Evolutionary conservation across 371 early-diverging fungal genomes (phyloP).

Genomic region (Scutellospora calospora): DNA sequence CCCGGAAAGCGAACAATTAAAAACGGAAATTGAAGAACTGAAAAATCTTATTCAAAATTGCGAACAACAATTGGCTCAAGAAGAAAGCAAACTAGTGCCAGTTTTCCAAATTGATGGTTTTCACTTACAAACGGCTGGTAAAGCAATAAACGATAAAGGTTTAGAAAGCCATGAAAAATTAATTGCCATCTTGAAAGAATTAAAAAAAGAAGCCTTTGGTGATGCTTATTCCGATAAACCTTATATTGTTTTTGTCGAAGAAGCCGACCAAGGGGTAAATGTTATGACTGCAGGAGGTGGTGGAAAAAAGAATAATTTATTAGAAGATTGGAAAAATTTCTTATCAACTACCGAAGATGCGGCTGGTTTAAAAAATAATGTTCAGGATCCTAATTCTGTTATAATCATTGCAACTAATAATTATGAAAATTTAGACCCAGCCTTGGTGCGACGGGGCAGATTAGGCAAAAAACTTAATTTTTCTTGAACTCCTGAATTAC

Average conservation of each 20-base stretch:
- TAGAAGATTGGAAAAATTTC: conserved; percentile 22
- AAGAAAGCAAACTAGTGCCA: too few species aligned
- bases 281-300: neutral
- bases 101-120: conserved; percentile 3
- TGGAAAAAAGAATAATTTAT: neutral
- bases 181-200: neutral
- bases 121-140: neutral
- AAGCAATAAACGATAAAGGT: neutral
- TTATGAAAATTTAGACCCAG: conserved; percentile 5
- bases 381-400: conserved; percentile 14
- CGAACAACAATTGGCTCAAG: too few species aligned
- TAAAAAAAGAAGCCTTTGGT: conserved; percentile 17
- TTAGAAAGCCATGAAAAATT: conserved; percentile 7
- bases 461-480: neutral
- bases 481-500: too few species aligned
- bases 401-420: conserved; percentile 26
- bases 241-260: conserved; percentile 31
- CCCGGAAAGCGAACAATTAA: too few species aligned
- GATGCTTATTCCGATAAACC: conserved; percentile 12
- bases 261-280: conserved; percentile 36
- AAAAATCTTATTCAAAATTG: too few species aligned
- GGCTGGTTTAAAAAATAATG: neutral
- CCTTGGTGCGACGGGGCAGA: neutral
- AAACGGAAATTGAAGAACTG: too few species aligned
- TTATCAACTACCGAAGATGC: neutral